Evolutionary conservation across 192 early-diverging fungal genomes (phyloP), one percentile per base, ranked within the genome.

Genomic region (Coemansia sp.): DNA sequence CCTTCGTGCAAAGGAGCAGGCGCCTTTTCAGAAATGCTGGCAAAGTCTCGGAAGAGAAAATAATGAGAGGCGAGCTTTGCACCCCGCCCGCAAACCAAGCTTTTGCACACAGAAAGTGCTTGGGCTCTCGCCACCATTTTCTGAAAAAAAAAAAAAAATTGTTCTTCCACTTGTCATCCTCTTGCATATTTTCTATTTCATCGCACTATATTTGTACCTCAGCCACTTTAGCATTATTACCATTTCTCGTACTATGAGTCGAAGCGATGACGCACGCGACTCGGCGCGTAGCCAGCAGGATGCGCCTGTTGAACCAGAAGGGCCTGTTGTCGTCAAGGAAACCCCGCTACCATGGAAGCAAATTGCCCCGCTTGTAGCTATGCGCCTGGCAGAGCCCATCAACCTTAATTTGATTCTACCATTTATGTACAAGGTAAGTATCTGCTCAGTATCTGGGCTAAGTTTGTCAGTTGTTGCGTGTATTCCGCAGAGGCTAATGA

Each of bases 351-450:
- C 81, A 1, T 80, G 78, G 79, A 64, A 64, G 31, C 77, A 76
- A 61, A 59, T 84, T 5, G 18, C 49, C 0, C 72, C 72, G 0
- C 61, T 86, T 8, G 24, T 80, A n/a, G 64, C 78, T 10, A 67
- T 84, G 16, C 78, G 81, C 1, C 52, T 90, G 59, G 79, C 86
- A 22, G 93, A 94, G 74, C 93, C 93, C 12, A 76, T 94, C 68
- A 91, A 90, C 65, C 88, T 91, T 38, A 87, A 89, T 11, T 86
- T 94, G 49, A 74, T 93, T 68, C 90, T 95, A 61, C 96, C 73
- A 6, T 72, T 77, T 29, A 29, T 77, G 31, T 77, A 65, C 61
- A 41, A 71, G 71, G 72, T 63, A 63, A 62, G 42, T 16, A 6
- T 5, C 24, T 27, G 3, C 52, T 29, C 29, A 0, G 12, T 12